Evolutionary conservation across 2,329 filamentous ascomycete genomes (phyloP).

Genomic region (Neurospora sp.): DNA sequence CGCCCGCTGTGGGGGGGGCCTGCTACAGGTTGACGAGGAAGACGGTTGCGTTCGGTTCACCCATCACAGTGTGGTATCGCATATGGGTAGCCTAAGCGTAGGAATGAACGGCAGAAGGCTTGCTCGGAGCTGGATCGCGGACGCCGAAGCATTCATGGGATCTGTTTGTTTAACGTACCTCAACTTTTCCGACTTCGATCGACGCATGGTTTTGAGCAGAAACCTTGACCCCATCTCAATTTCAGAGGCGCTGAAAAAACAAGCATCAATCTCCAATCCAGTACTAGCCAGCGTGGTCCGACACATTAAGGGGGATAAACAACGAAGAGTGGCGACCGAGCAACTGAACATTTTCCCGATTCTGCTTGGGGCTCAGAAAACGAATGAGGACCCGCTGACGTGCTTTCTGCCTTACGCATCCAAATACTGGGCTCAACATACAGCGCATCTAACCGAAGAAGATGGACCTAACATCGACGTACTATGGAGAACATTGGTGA

Average conservation of each 20-base stretch:
- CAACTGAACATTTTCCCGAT: not conserved
- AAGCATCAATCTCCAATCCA: not conserved
- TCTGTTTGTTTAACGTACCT: conserved; percentile 4
- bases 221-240: not conserved
- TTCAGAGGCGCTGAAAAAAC: not conserved
- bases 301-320: not conserved
- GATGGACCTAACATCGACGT: not conserved
- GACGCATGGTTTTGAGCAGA: not conserved
- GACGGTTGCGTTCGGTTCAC: not conserved
- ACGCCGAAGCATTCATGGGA: not conserved
- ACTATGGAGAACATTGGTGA: not conserved
- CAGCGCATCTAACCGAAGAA: not conserved
- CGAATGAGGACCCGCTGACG: fast-evolving
- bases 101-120: not conserved
- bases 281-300: not conserved
- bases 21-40: not conserved
- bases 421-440: not conserved
- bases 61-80: not conserved
- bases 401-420: not conserved
- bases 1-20: not conserved
- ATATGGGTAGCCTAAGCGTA: not conserved
- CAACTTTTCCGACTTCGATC: not conserved
- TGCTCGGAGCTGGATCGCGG: not conserved
- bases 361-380: not conserved
- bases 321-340: fast-evolving